Evolutionary conservation across 495 filamentous ascomycete genomes (phyloP).

Genomic region (Lepidopterella palustris): DNA sequence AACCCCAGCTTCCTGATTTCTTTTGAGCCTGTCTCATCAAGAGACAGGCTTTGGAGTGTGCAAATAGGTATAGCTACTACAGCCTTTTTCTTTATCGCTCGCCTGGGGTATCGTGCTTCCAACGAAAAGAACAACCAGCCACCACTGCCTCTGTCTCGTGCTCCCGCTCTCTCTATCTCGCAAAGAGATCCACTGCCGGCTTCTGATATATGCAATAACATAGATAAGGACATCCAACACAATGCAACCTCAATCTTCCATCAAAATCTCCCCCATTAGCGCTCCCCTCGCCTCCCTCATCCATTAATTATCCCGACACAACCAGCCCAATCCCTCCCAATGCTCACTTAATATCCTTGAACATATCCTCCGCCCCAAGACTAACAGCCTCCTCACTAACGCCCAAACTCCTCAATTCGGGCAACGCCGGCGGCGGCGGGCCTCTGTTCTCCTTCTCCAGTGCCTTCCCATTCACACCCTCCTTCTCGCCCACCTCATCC

Average conservation of each 20-base stretch:
- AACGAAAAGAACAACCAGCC: constrained; percentile 1
- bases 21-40: no score
- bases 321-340: not conserved
- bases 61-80: no score
- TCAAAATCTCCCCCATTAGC: no score
- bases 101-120: constrained; percentile 2
- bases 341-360: constrained; percentile 31
- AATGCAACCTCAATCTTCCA: no score
- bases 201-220: no score
- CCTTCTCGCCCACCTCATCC: constrained; percentile 20
- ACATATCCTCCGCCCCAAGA: constrained; percentile 32
- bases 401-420: constrained; percentile 28
- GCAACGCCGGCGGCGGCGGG: constrained; percentile 32
- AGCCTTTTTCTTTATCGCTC: not conserved
- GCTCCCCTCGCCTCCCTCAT: no score
- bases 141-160: no score
- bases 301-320: no score
- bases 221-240: no score
- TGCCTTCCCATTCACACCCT: constrained; percentile 18
- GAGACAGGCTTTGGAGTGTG: no score
- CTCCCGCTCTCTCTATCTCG: not conserved
- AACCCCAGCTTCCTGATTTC: no score
- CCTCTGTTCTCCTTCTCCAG: constrained; percentile 19
- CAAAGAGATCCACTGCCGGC: no score
- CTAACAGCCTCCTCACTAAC: constrained; percentile 21